Conservation (phyloP, 306 rosid genomes). For the Oemleria cerasiformis region DNA sequence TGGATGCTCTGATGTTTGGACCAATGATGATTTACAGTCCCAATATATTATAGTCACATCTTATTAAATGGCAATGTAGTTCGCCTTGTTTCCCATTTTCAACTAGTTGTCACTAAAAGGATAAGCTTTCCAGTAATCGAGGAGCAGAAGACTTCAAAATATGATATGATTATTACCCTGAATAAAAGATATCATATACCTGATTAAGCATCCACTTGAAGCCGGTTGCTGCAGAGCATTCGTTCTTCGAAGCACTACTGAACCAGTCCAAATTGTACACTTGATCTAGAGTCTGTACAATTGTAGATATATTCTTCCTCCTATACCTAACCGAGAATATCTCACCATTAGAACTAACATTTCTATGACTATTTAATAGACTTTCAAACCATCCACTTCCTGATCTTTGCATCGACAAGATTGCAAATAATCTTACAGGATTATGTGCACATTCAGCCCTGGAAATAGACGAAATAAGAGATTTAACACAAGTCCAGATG, state of each 20-base stretch:
- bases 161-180: background rate
- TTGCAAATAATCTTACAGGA: constrained; percentile 79
- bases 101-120: background rate
- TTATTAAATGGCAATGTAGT: background rate
- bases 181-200: constrained; percentile 39
- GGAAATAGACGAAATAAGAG: constrained; percentile 21
- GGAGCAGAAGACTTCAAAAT: constrained; percentile 3
- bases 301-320: constrained; percentile 63
- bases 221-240: constrained; percentile 92
- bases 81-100: background rate
- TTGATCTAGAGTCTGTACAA: constrained; percentile 67
- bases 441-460: constrained; percentile 78
- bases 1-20: background rate
- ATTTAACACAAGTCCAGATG: constrained; percentile 6
- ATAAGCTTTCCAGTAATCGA: background rate
- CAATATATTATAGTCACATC: background rate
- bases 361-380: constrained; percentile 72
- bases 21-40: background rate
- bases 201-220: constrained; percentile 99
- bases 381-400: constrained; percentile 99
- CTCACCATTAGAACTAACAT: constrained; percentile 92
- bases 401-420: constrained; percentile 88
- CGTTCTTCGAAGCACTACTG: constrained; percentile 93
- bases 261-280: constrained; percentile 91
- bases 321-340: constrained; percentile 69